phyloP scores from a whole-genome alignment of 2,329 filamentous ascomycete genomes.

The Nigrospora sphaerica region DNA sequence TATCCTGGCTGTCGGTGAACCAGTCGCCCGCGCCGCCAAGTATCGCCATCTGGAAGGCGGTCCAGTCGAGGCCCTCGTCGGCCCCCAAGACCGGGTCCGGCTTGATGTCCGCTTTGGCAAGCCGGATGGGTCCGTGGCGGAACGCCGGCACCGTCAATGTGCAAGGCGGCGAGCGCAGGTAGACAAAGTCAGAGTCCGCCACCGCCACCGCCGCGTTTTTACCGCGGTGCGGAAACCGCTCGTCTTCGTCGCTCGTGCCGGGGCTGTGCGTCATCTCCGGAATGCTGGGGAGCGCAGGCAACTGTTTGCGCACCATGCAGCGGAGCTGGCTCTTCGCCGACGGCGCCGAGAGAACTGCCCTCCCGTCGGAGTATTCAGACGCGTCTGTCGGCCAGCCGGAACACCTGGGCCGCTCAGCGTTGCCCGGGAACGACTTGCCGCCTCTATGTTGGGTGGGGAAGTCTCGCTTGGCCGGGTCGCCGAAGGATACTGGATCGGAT shows the following conservation, averaged over 20 bases:
- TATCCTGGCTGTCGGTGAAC: slow-evolving; percentile 34
- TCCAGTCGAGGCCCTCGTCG: slow-evolving; percentile 54
- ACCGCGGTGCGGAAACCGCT: slow-evolving; percentile 9
- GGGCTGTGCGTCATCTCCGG: slow-evolving; percentile 13
- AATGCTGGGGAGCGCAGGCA: slow-evolving; percentile 18
- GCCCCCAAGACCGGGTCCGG: slow-evolving; percentile 28
- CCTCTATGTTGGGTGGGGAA: slow-evolving; percentile 13
- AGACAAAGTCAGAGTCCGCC: slow-evolving; percentile 38
- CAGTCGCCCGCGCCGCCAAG: slow-evolving; percentile 49
- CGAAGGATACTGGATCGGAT: slow-evolving; percentile 14
- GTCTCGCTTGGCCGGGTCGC: slow-evolving; percentile 13
- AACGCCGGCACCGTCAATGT: slow-evolving; percentile 42
- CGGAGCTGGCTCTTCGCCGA: slow-evolving; percentile 21
- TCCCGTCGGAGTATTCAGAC: slow-evolving; percentile 3
- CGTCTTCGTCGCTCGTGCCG: slow-evolving; percentile 4
- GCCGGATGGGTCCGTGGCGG: slow-evolving; percentile 48
- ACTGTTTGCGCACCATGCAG: slow-evolving; percentile 13
- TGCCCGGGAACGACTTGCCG: slow-evolving; percentile 5
- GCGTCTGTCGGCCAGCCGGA: too few species aligned
- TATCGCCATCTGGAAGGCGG: slow-evolving; percentile 59
- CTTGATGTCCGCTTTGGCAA: slow-evolving; percentile 36
- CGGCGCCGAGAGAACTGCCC: slow-evolving; percentile 19
- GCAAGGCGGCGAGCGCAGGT: slow-evolving; percentile 39
- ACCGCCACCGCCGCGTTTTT: slow-evolving; percentile 7
- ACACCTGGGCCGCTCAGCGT: slow-evolving; percentile 3